Evolutionary conservation across 1,284 basidiomycete species (phyloP), one percentile per base, ranked within the genome.

Genomic region (Cutaneotrichosporon cavernicola): DNA sequence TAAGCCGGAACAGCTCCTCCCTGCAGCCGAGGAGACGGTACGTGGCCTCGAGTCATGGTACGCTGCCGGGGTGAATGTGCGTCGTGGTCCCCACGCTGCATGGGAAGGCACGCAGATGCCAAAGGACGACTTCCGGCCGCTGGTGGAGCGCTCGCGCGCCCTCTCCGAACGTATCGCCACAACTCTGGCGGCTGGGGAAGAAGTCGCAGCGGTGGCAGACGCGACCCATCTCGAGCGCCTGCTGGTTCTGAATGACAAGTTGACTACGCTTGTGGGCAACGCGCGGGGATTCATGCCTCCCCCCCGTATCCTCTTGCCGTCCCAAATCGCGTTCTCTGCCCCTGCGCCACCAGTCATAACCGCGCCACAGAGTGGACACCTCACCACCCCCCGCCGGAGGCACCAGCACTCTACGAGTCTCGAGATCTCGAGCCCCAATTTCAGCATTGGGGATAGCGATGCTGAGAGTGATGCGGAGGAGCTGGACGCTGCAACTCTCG

Each of bases 171-270:
- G 88, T 46, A 81, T 95, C 43, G 83, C 83, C 36, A 81, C 83
- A 59, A 76, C 87, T 67, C 86, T 90, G 57, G 81, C 82, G 22
- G 86, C 85, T 1, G 83, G 83, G n/a, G 87, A 90, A 63, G 84
- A 86, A 0, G 73, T 74, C 21, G 80, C 56, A 4, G 63, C 38
- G 31, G 21, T 52, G 22, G 14, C 21, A 2, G 40, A 65, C 16
- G 16, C 58, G 3, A 61, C 59, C 1, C n/a, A 16, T 21, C 79
- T 92, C 72, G 88, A 89, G 67, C 86, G 86, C 51, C 81, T 93
- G 22, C 82, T 95, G 9, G 79, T 71, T 2, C 79, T 92, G 52
- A 92, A 91, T 72, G 92, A 96, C 73, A 81, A 83, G 49, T 80
- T 95, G 13, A 86, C 85, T 5, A 77, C 80, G 0, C 79, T 87